phyloP scores from a whole-genome alignment of 2,329 filamentous ascomycete species.

The Neurospora sp. region DNA sequence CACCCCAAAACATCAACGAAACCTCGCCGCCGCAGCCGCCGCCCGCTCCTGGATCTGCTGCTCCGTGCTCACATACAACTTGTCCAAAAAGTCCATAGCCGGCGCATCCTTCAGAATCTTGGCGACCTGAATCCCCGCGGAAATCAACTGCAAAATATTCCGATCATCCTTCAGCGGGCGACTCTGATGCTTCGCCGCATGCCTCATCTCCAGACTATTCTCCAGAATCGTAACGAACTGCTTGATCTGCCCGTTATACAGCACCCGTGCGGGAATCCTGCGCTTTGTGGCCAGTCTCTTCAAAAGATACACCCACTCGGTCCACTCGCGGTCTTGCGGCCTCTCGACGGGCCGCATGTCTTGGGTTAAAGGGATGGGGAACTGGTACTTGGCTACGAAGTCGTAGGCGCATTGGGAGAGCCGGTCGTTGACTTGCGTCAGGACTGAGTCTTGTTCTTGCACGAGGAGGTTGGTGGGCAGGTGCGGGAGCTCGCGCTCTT shows the following conservation, averaged over 20 bases:
- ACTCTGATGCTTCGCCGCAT: conserved; percentile 74
- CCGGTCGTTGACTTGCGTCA: conserved; percentile 73
- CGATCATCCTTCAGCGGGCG: conserved; percentile 79
- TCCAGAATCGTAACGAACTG: conserved; percentile 82
- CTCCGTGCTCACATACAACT: conserved; percentile 74
- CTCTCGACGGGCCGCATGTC: conserved; percentile 70
- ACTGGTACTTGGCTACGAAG: conserved; percentile 85
- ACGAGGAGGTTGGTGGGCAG: conserved; percentile 74
- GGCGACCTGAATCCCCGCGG: conserved; percentile 76
- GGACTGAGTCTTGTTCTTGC: conserved; percentile 74
- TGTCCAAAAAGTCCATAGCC: conserved; percentile 74
- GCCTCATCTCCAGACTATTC: conserved; percentile 80
- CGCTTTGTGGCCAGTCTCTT: conserved; percentile 80
- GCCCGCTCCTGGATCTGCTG: conserved; percentile 62
- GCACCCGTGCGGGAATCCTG: conserved; percentile 69
- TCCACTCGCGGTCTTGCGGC: conserved; percentile 67
- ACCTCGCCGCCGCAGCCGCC: conserved; percentile 20
- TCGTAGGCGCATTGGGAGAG: conserved; percentile 80
- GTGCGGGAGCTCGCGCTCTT: conserved; percentile 71
- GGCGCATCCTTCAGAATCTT: conserved; percentile 77
- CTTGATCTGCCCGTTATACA: conserved; percentile 87
- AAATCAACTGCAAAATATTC: conserved; percentile 80
- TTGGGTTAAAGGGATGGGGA: conserved; percentile 73
- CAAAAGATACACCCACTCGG: conserved; percentile 81
- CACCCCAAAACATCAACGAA: conserved; percentile 8